A percentile compares a stretch with the other conserved stretches of the same genome.
Evolutionary conservation across 2,329 filamentous ascomycete species (phyloP).

Genomic region (Xylariomycetidae sp.): DNA sequence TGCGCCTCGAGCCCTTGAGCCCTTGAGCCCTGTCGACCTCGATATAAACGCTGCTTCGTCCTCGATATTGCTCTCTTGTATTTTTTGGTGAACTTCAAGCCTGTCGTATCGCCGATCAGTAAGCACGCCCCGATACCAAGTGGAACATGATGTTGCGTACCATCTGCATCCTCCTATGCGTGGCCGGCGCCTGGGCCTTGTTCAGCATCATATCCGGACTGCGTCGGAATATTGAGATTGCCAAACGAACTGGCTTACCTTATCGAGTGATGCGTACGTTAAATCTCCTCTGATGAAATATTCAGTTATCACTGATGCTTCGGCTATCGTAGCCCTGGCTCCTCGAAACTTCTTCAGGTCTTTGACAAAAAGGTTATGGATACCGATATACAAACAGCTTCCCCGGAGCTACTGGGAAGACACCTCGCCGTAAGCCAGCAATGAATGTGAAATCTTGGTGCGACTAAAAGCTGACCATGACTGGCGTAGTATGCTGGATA

Average conservation of each 20-base stretch:
- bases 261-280: conserved; percentile 46
- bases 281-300: neutral
- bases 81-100: no score
- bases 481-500: conserved; percentile 33
- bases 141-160: conserved; percentile 30
- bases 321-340: neutral
- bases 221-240: conserved; percentile 39
- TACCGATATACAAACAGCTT: conserved; percentile 48
- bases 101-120: conserved; percentile 4
- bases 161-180: conserved; percentile 28
- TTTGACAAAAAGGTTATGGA: conserved; percentile 32
- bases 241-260: conserved; percentile 44
- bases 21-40: no score
- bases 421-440: conserved; percentile 51
- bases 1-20: no score
- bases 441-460: no score
- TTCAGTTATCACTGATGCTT: no score
- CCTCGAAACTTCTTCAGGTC: neutral
- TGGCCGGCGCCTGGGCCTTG: conserved; percentile 27
- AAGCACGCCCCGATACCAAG: conserved; percentile 17
- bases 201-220: conserved; percentile 30
- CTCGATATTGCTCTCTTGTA: no score
- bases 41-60: no score
- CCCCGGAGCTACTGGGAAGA: conserved; percentile 49
- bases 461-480: neutral